A percentile compares a stretch with the other conserved stretches of the same genome.
Conservation (phyloP, 352 stramenopile genomes). For the Globisporangium lucens region DNA sequence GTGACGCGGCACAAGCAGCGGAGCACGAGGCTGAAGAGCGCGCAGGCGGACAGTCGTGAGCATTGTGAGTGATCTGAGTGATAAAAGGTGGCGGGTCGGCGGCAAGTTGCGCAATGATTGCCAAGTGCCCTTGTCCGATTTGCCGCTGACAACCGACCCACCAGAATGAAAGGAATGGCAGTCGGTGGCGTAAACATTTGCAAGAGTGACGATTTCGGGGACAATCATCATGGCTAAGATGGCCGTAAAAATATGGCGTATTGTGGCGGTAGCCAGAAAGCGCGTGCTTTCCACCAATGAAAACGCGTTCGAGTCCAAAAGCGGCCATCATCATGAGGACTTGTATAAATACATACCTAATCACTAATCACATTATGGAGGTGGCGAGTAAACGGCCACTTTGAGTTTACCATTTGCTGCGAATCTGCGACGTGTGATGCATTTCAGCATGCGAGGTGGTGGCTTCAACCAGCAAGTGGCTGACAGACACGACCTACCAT, state of each 20-base stretch:
- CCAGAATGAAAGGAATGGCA: background rate
- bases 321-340: background rate
- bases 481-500: no score
- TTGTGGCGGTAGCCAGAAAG: background rate
- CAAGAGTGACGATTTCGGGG: background rate
- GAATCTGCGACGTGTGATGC: constrained; percentile 9
- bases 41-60: background rate
- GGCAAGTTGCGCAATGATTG: constrained; percentile 9
- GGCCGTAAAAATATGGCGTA: background rate
- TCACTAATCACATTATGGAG: background rate
- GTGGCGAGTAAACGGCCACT: constrained; percentile 1
- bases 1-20: background rate
- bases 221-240: constrained; percentile 5
- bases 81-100: background rate
- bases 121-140: background rate
- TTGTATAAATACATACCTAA: background rate
- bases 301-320: background rate
- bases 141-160: background rate
- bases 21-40: background rate
- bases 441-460: no score
- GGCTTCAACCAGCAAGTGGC: background rate
- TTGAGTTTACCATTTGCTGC: background rate
- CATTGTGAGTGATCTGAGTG: background rate
- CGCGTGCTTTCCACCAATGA: constrained; percentile 5
- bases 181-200: background rate